Percentiles rank a stretch among this genome's conserved stretches.
These are phyloP conservation scores for Emericellopsis terricola DNA, from an alignment of 495 filamentous ascomycete genomes.

Conservation along the genomic window DNA sequence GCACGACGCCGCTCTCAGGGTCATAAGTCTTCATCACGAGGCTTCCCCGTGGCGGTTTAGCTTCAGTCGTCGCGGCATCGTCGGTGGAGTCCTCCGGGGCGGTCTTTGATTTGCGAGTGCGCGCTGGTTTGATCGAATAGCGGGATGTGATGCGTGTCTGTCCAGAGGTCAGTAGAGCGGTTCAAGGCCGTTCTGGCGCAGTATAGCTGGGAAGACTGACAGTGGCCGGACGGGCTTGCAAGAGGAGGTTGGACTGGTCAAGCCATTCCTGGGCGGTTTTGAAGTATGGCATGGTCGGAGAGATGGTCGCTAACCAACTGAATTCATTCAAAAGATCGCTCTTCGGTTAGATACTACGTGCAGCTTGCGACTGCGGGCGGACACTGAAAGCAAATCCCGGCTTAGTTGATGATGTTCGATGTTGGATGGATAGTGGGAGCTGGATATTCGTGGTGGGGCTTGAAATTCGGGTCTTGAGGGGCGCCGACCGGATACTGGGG, in stretches of 20 bases:
- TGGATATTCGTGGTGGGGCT: no score
- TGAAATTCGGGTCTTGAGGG: no score
- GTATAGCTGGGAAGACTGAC: conserved; percentile 9
- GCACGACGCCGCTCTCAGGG: conserved; percentile 54
- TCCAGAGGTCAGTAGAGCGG: conserved; percentile 2
- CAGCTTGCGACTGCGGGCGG: no score
- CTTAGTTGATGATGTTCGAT: no score
- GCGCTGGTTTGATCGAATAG: conserved; percentile 47
- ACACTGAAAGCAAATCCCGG: no score
- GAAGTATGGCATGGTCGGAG: conserved; percentile 20
- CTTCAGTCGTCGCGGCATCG: conserved; percentile 1
- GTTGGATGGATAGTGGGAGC: no score
- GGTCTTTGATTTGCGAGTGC: conserved; percentile 10
- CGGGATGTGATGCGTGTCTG: conserved; percentile 76
- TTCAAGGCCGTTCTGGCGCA: conserved; percentile 4
- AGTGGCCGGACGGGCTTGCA: conserved; percentile 18
- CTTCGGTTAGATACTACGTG: no score
- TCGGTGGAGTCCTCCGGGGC: not conserved
- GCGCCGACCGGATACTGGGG: no score
- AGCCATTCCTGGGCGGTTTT: conserved; percentile 28
- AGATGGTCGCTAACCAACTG: not conserved
- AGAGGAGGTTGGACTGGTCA: conserved; percentile 16
- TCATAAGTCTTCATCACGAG: conserved; percentile 85
- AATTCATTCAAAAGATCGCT: not conserved
- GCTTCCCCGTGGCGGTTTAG: conserved; percentile 30